Conservation (phyloP, 176 grass and related monocot species). For the Zea luxurians region DNA sequence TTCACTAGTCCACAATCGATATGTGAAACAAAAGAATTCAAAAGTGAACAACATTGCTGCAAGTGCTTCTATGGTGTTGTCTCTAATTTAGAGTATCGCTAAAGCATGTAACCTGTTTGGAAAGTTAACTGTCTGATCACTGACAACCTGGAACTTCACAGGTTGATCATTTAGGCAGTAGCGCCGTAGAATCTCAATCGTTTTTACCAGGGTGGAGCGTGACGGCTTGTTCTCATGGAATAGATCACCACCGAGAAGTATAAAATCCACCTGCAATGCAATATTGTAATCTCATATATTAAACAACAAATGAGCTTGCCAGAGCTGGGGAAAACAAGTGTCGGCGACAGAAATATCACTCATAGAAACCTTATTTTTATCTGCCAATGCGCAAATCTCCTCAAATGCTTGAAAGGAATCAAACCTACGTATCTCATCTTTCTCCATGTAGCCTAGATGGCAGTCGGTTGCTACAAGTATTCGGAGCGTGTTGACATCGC, state of each 20-base stretch:
- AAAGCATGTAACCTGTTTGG: constrained; percentile 44
- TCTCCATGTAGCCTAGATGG: constrained; percentile 95
- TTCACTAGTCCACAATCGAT: not conserved
- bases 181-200: constrained; percentile 73
- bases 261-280: constrained; percentile 66
- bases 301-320: not conserved
- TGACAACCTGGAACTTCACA: constrained; percentile 79
- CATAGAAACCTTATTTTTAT: constrained; percentile 70
- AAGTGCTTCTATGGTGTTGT: not conserved
- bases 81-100: not conserved
- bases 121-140: constrained; percentile 66
- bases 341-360: not conserved
- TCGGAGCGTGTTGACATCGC: constrained; percentile 39
- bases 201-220: constrained; percentile 65
- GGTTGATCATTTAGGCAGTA: constrained; percentile 59
- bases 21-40: not conserved
- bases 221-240: constrained; percentile 96
- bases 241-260: constrained; percentile 81
- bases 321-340: not conserved
- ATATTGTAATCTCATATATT: not conserved
- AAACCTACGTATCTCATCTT: constrained; percentile 87
- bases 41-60: not conserved
- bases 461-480: constrained; percentile 80
- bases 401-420: constrained; percentile 91
- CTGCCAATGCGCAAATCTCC: constrained; percentile 79